Evolutionary conservation across 1,284 basidiomycete species (phyloP).

Genomic region (Blastosporella zonata): DNA sequence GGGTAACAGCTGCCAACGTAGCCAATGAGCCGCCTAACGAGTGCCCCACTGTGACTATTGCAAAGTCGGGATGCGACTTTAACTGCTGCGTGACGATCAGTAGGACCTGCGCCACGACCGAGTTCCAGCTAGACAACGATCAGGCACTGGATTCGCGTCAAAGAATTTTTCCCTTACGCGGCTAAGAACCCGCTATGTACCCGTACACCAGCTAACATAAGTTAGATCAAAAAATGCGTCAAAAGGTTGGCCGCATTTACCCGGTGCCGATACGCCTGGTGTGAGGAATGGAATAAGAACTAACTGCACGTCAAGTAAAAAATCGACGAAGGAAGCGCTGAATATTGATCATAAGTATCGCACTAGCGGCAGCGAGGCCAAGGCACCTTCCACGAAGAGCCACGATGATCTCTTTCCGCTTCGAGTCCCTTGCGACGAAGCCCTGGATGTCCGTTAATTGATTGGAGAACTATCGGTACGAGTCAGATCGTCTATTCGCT

Average conservation of each 20-base stretch:
- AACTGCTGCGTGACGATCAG: conserved; percentile 26
- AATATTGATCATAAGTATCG: conserved; percentile 1
- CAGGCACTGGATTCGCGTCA: neutral
- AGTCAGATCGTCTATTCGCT: neutral
- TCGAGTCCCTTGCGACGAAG: conserved; percentile 44
- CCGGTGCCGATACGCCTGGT: conserved; percentile 34
- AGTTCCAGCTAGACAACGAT: conserved; percentile 39
- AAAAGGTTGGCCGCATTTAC: conserved; percentile 24
- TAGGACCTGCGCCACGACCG: conserved; percentile 35
- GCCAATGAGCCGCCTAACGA: conserved; percentile 48
- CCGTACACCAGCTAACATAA: conserved; percentile 30
- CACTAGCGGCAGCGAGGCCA: neutral
- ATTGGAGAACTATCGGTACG: conserved; percentile 36
- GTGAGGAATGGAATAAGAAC: conserved; percentile 33
- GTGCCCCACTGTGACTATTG: conserved; percentile 45
- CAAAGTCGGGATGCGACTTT: conserved; percentile 30
- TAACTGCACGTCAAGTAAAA: conserved; percentile 35
- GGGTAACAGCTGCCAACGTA: conserved; percentile 38
- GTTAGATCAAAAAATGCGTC: neutral
- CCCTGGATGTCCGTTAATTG: conserved; percentile 43
- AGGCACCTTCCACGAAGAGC: conserved; percentile 48
- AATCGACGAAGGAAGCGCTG: conserved; percentile 34
- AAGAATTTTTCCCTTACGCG: conserved; percentile 30
- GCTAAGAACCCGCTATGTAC: conserved; percentile 45
- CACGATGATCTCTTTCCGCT: conserved; percentile 43